Percentiles rank a stretch among this genome's conserved stretches.
Evolutionary conservation across 2,329 filamentous ascomycete species (phyloP).

Genomic region (Parastagonospora nodorum): DNA sequence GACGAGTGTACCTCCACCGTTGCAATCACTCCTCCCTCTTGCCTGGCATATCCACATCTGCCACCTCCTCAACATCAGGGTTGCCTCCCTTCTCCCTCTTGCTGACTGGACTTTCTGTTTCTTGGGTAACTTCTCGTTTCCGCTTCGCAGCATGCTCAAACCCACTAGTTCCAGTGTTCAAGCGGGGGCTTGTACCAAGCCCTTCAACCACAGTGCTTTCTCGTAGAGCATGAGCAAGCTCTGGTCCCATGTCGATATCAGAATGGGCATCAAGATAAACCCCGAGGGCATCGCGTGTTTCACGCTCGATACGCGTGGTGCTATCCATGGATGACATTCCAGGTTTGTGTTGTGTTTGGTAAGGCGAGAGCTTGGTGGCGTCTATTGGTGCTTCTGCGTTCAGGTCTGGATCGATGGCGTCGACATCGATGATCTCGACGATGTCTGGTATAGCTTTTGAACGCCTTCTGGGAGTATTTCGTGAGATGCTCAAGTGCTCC

Average conservation of each 20-base stretch:
- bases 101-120: conserved; percentile 22
- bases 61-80: background rate
- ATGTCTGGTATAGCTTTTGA: background rate
- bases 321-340: conserved; percentile 37
- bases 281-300: conserved; percentile 38
- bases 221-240: conserved; percentile 13
- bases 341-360: conserved; percentile 28
- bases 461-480: background rate
- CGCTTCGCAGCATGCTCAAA: conserved; percentile 30
- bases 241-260: conserved; percentile 15
- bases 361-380: conserved; percentile 12
- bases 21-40: conserved; percentile 14
- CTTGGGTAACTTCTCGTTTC: conserved; percentile 32
- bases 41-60: conserved; percentile 6
- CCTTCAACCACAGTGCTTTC: conserved; percentile 3
- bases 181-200: conserved; percentile 1
- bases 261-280: conserved; percentile 35
- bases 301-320: conserved; percentile 31
- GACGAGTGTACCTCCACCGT: background rate
- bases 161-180: conserved; percentile 8
- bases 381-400: conserved; percentile 3
- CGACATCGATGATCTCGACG: conserved; percentile 29
- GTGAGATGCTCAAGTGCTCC: background rate
- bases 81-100: conserved; percentile 30
- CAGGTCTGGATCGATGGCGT: conserved; percentile 21